Conservation (phyloP, 202 grass and related monocot species). For the Miscanthus sacchariflorus region DNA sequence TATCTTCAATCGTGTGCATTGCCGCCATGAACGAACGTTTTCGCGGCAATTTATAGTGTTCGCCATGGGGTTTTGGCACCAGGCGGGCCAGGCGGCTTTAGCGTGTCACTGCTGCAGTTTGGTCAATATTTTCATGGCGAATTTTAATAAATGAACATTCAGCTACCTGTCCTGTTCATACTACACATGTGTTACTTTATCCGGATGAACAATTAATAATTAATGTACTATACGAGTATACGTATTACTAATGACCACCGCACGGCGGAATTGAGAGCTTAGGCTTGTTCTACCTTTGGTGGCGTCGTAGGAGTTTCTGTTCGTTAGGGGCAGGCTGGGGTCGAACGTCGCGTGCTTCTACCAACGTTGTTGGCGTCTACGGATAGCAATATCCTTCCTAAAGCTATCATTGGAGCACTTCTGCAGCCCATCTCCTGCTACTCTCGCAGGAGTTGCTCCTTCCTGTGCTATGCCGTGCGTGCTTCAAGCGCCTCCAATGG, state of each 20-base stretch:
- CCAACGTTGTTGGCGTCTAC: no score
- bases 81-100: neutral
- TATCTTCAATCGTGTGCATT: neutral
- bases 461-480: no score
- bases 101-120: slow-evolving; percentile 30
- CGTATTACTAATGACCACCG: neutral
- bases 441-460: no score
- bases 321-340: no score
- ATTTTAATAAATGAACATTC: neutral
- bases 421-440: no score
- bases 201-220: neutral
- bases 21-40: neutral
- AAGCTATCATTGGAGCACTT: no score
- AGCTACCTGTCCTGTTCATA: neutral
- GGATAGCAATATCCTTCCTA: no score
- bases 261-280: neutral
- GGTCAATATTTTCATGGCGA: neutral
- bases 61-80: neutral
- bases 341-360: no score
- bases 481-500: no score
- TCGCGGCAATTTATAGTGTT: slow-evolving; percentile 9
- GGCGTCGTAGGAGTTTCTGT: no score
- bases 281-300: neutral
- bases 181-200: neutral
- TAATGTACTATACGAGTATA: neutral